Percentiles rank a stretch among this genome's conserved stretches.
phyloP scores from a whole-genome alignment of 1,139 yeast genomes.

The Candida neerlandica region DNA sequence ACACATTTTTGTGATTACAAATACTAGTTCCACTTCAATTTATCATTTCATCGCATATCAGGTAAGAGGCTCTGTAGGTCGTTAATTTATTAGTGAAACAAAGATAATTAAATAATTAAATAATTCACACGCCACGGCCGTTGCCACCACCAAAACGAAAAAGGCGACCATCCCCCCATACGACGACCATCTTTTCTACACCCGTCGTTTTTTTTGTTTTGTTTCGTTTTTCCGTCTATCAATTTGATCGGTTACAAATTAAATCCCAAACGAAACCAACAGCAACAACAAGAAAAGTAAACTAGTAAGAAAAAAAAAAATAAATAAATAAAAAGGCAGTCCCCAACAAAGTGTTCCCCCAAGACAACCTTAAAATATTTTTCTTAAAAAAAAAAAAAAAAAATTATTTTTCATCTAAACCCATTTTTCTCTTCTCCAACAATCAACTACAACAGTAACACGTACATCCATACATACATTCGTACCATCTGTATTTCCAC shows the following conservation, averaged over 20 bases:
- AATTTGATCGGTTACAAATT: neutral
- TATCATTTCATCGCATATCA: too few species aligned
- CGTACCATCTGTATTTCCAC: neutral
- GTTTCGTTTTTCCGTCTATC: constrained; percentile 3
- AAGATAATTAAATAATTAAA: too few species aligned
- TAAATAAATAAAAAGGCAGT: neutral
- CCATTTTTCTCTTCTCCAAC: neutral
- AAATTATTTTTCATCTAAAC: neutral
- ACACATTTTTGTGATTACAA: too few species aligned
- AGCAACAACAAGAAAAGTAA: too few species aligned
- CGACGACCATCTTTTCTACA: neutral
- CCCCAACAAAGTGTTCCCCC: neutral
- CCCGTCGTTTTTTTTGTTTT: neutral
- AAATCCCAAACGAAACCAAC: neutral
- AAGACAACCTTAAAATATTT: neutral
- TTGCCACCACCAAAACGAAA: too few species aligned
- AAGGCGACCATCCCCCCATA: too few species aligned
- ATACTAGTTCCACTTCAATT: too few species aligned
- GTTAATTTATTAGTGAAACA: too few species aligned
- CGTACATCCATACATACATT: neutral
- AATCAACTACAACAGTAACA: neutral
- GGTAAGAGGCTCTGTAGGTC: too few species aligned
- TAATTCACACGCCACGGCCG: too few species aligned
- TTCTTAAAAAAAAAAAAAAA: neutral
- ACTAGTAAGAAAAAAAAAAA: neutral